These are phyloP conservation scores for Beta vulgaris DNA, from an alignment of 148 eudicot genomes.

Conservation along the genomic window DNA sequence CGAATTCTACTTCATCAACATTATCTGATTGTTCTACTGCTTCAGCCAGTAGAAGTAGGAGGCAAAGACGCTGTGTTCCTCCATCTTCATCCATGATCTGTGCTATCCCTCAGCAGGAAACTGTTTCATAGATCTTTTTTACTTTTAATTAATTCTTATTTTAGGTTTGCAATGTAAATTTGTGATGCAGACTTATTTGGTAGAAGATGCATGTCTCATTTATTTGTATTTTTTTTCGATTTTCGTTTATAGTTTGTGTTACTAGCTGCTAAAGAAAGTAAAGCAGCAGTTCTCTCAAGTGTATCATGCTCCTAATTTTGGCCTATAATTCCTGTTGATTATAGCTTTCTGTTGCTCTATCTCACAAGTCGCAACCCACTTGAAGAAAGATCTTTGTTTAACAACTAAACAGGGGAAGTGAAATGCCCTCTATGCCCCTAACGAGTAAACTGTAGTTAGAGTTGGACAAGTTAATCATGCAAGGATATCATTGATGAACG, in stretches of 20 bases:
- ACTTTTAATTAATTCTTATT: background rate
- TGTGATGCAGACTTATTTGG: conserved; percentile 4
- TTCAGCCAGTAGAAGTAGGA: conserved; percentile 42
- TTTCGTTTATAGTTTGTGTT: background rate
- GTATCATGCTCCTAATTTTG: conserved; percentile 13
- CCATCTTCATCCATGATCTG: conserved; percentile 30
- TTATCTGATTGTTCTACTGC: conserved; percentile 36
- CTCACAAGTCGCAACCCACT: too few species aligned
- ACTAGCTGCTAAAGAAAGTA: conserved; percentile 17
- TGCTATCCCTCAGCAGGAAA: conserved; percentile 24
- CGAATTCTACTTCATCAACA: conserved; percentile 29
- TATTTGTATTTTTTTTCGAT: background rate
- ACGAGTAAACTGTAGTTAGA: too few species aligned
- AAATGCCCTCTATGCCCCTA: too few species aligned
- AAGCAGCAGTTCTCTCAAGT: conserved; percentile 19
- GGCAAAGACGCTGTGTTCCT: conserved; percentile 43
- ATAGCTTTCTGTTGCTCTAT: background rate
- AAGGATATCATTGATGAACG: too few species aligned
- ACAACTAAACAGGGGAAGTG: too few species aligned
- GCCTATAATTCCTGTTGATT: background rate
- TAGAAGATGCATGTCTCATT: conserved; percentile 10
- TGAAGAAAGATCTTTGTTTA: too few species aligned
- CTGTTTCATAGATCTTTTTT: conserved; percentile 18
- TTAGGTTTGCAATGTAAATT: conserved; percentile 28
- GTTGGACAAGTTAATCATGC: too few species aligned